A percentile compares a stretch with the other conserved stretches of the same genome.
These are phyloP conservation scores for Ustilago bromivora DNA, from an alignment of 1,284 basidiomycete genomes.

Conservation along the genomic window DNA sequence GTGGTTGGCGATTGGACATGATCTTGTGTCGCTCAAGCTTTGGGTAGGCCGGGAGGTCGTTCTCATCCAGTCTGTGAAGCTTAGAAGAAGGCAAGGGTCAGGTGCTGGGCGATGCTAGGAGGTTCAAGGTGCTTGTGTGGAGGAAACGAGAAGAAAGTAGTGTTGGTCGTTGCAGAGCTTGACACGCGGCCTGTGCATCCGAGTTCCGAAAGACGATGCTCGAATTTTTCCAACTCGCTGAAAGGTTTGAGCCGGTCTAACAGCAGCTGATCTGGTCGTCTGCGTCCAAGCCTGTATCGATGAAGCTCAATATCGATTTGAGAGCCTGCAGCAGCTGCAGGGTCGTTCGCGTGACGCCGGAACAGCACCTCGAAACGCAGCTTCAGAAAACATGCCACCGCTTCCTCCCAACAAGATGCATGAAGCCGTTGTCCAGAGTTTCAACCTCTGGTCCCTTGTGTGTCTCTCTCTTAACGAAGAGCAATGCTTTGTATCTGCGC, in stretches of 20 bases:
- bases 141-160: conserved; percentile 1
- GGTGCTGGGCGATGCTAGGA: neutral
- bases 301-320: neutral
- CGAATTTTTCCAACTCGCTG: neutral
- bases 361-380: neutral
- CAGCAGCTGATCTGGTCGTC: neutral
- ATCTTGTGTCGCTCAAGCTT: neutral
- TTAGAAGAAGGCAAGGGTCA: neutral
- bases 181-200: conserved; percentile 3
- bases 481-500: no score
- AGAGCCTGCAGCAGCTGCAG: neutral
- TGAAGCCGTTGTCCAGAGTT: no score
- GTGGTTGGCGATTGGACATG: neutral
- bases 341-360: neutral
- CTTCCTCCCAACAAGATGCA: neutral
- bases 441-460: no score
- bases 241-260: neutral
- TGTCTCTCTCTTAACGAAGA: no score
- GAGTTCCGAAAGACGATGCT: conserved; percentile 7
- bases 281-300: neutral
- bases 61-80: no score
- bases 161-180: conserved; percentile 8
- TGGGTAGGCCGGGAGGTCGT: no score
- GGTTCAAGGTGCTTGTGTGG: neutral
- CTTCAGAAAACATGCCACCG: no score